phyloP scores from a whole-genome alignment of 2,329 filamentous ascomycete species.

The Ophiostoma australiae region DNA sequence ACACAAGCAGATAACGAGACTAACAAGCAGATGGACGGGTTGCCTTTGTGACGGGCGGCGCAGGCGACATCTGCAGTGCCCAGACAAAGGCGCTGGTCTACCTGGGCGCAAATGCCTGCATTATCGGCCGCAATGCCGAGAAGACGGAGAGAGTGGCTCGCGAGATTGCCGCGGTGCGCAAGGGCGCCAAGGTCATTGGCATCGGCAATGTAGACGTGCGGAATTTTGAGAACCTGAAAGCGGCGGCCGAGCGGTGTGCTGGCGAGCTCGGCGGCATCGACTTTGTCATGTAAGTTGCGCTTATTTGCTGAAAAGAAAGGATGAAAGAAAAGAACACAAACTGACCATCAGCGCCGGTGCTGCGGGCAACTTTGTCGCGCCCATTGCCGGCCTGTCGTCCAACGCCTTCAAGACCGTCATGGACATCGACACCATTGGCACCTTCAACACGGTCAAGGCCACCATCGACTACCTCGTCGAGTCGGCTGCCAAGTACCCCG shows the following conservation, averaged over 20 bases:
- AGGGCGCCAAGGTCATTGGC: slow-evolving; percentile 78
- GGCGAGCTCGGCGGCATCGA: slow-evolving; percentile 84
- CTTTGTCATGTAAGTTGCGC: slow-evolving; percentile 71
- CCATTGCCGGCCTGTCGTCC: slow-evolving; percentile 71
- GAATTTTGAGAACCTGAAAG: slow-evolving; percentile 61
- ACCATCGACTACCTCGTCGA: slow-evolving; percentile 74
- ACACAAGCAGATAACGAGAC: background rate
- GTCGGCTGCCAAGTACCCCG: slow-evolving; percentile 50
- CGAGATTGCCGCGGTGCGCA: slow-evolving; percentile 73
- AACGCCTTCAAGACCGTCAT: slow-evolving; percentile 96
- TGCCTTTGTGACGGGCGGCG: slow-evolving; percentile 90
- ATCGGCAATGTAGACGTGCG: slow-evolving; percentile 78
- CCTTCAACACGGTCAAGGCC: slow-evolving; percentile 91
- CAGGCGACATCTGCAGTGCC: slow-evolving; percentile 87
- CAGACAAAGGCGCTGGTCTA: slow-evolving; percentile 89
- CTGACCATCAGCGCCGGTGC: slow-evolving; percentile 66
- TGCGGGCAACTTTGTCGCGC: slow-evolving; percentile 90
- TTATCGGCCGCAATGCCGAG: slow-evolving; percentile 80
- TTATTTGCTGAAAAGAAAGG: background rate
- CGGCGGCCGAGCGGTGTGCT: slow-evolving; percentile 72
- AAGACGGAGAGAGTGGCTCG: slow-evolving; percentile 79
- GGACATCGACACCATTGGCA: slow-evolving; percentile 91
- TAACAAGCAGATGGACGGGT: slow-evolving; percentile 67
- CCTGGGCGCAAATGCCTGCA: slow-evolving; percentile 88
- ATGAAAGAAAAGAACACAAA: background rate